A percentile compares a stretch with the other conserved stretches of the same genome.
phyloP scores from a whole-genome alignment of 495 filamentous ascomycete genomes.

The Hyaloscypha variabilis region DNA sequence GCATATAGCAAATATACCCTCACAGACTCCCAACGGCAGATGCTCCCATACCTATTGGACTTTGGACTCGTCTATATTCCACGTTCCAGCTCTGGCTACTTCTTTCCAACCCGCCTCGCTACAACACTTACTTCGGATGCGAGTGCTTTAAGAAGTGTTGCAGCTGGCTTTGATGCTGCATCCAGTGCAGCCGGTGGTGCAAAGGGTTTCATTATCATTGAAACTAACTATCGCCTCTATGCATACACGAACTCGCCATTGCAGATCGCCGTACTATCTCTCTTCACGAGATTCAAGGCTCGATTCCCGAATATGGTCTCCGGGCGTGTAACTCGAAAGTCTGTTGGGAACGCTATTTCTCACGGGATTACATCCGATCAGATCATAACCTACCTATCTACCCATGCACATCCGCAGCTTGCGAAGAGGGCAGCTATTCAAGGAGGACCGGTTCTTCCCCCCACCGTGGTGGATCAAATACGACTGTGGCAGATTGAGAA shows the following conservation, averaged over 20 bases:
- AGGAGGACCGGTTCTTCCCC: slow-evolving; percentile 71
- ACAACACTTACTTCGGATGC: slow-evolving; percentile 92
- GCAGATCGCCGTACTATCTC: slow-evolving; percentile 89
- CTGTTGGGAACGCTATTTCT: slow-evolving; percentile 80
- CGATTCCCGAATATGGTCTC: slow-evolving; percentile 92
- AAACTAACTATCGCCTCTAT: slow-evolving; percentile 99
- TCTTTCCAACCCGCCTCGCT: slow-evolving; percentile 93
- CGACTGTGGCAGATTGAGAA: slow-evolving; percentile 96
- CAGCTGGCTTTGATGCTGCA: slow-evolving; percentile 54
- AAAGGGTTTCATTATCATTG: slow-evolving; percentile 88
- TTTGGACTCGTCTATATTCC: slow-evolving; percentile 84
- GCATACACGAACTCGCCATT: slow-evolving; percentile 92
- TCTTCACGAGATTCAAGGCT: slow-evolving; percentile 82
- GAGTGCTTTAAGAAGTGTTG: slow-evolving; percentile 62
- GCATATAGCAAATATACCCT: slow-evolving; percentile 83
- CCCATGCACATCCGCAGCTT: slow-evolving; percentile 93
- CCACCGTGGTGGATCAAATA: slow-evolving; percentile 97
- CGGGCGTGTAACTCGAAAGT: slow-evolving; percentile 83
- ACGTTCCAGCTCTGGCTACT: slow-evolving; percentile 55
- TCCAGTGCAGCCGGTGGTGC: slow-evolving; percentile 48
- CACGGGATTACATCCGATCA: slow-evolving; percentile 94
- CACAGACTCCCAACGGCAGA: slow-evolving; percentile 77
- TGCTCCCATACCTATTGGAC: slow-evolving; percentile 82
- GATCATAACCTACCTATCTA: slow-evolving; percentile 84
- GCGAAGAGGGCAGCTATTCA: slow-evolving; percentile 47